Percentiles rank a stretch among this genome's conserved stretches.
phyloP scores from a whole-genome alignment of 768 basidiomycete species.

The Mycena galopus region DNA sequence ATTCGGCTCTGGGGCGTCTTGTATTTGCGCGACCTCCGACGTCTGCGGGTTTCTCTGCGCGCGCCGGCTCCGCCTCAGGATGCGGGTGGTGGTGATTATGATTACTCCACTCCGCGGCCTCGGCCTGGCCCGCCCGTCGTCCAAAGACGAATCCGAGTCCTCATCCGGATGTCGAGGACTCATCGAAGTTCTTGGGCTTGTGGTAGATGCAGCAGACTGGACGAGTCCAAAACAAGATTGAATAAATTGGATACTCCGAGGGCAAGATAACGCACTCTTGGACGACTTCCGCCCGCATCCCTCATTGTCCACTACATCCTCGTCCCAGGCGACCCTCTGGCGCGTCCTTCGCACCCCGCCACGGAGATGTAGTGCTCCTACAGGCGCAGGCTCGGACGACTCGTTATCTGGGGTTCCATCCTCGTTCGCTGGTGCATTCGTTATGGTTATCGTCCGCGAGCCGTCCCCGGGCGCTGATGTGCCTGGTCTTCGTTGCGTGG shows the following conservation, averaged over 20 bases:
- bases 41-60: conserved; percentile 31
- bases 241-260: too few species aligned
- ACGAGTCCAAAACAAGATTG: too few species aligned
- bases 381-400: conserved; percentile 22
- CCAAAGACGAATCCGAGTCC: conserved; percentile 53
- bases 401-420: conserved; percentile 32
- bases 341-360: conserved; percentile 60
- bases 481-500: conserved; percentile 47
- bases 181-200: conserved; percentile 83
- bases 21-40: conserved; percentile 41
- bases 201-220: conserved; percentile 99
- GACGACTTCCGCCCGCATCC: conserved; percentile 90
- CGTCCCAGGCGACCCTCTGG: conserved; percentile 84
- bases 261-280: conserved; percentile 75
- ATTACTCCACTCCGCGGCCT: conserved; percentile 15
- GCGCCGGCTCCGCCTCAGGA: conserved; percentile 19
- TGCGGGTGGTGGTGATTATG: conserved; percentile 26
- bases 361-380: conserved; percentile 72
- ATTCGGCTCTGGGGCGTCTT: conserved; percentile 53
- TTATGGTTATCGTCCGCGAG: conserved; percentile 68
- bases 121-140: conserved; percentile 27
- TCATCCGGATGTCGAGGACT: conserved; percentile 74
- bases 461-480: conserved; percentile 63
- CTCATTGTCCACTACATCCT: conserved; percentile 93
- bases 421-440: conserved; percentile 44